Conservation (phyloP, 768 basidiomycete genomes). For the Ephemerocybe angulata region DNA sequence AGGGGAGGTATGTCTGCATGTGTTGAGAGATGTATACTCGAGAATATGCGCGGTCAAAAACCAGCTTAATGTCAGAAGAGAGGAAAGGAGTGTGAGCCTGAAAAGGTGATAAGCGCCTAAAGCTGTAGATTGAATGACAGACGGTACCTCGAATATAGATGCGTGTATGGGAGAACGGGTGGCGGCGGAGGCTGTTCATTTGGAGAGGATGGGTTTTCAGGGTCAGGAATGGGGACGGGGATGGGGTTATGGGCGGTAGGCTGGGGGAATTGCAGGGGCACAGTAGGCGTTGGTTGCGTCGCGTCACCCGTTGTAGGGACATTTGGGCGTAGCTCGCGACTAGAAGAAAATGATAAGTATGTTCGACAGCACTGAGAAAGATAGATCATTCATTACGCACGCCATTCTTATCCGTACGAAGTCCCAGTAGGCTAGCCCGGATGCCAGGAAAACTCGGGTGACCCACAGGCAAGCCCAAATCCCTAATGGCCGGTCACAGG, state of each 20-base stretch:
- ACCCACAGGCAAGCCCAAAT: slow-evolving; percentile 68
- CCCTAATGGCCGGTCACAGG: slow-evolving; percentile 63
- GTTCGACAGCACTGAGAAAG: too few relatives aligned
- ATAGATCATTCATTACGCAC: slow-evolving; percentile 19
- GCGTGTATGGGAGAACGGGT: slow-evolving; percentile 2
- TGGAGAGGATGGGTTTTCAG: background rate
- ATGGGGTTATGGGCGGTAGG: background rate
- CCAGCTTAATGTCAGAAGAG: slow-evolving; percentile 74
- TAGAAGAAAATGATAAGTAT: background rate
- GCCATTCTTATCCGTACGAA: slow-evolving; percentile 36
- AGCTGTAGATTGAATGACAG: background rate
- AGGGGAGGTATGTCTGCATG: slow-evolving; percentile 70
- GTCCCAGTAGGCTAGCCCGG: slow-evolving; percentile 53
- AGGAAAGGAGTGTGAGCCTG: slow-evolving; percentile 62
- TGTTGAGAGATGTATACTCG: slow-evolving; percentile 69
- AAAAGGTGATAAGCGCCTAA: background rate
- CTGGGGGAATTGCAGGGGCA: background rate
- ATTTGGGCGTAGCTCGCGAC: background rate
- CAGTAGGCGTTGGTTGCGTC: background rate
- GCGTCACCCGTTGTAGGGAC: background rate
- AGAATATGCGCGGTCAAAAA: slow-evolving; percentile 79
- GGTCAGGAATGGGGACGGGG: background rate
- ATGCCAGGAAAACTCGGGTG: slow-evolving; percentile 46
- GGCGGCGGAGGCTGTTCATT: background rate
- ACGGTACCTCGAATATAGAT: slow-evolving; percentile 8